Percentiles rank a stretch among this genome's conserved stretches.
phyloP scores from a whole-genome alignment of 306 rosid genomes.

The Vicia sativa region DNA sequence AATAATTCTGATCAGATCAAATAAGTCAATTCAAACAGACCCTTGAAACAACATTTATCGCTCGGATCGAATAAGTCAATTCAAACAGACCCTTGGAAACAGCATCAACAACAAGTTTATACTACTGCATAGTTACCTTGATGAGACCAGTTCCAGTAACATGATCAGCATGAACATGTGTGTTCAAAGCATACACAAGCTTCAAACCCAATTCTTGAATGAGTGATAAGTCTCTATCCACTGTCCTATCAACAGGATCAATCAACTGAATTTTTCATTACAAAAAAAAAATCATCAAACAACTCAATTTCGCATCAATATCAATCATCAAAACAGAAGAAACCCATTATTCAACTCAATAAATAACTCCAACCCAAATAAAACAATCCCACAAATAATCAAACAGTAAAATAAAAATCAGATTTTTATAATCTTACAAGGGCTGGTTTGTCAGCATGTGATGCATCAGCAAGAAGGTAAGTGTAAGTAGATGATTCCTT shows the following conservation, averaged over 20 bases:
- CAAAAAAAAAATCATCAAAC: conserved; percentile 45
- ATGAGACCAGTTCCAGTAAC: conserved; percentile 90
- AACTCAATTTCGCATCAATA: conserved; percentile 41
- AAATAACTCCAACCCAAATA: conserved; percentile 22
- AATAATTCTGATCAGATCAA: neutral
- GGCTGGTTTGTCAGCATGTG: conserved; percentile 79
- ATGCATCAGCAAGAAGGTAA: conserved; percentile 78
- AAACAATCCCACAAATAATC: neutral
- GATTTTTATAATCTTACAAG: conserved; percentile 46
- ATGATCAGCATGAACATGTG: conserved; percentile 99
- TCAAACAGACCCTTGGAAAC: neutral
- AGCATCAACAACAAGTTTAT: neutral
- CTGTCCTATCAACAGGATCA: conserved; percentile 92
- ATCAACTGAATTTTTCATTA: conserved; percentile 64
- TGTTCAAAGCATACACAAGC: conserved; percentile 82
- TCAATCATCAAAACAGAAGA: conserved; percentile 7
- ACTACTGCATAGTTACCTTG: conserved; percentile 55
- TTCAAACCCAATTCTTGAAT: conserved; percentile 71
- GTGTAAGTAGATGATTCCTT: conserved; percentile 95
- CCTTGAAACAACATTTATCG: too few relatives aligned
- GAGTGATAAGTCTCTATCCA: conserved; percentile 84
- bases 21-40: too few relatives aligned
- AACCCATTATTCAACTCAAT: conserved; percentile 28
- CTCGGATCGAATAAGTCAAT: neutral
- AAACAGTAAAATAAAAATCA: conserved; percentile 6